A percentile compares a stretch with the other conserved stretches of the same genome.
Conservation (phyloP, 2,329 filamentous ascomycete genomes). For the Calonectria pauciramosa region DNA sequence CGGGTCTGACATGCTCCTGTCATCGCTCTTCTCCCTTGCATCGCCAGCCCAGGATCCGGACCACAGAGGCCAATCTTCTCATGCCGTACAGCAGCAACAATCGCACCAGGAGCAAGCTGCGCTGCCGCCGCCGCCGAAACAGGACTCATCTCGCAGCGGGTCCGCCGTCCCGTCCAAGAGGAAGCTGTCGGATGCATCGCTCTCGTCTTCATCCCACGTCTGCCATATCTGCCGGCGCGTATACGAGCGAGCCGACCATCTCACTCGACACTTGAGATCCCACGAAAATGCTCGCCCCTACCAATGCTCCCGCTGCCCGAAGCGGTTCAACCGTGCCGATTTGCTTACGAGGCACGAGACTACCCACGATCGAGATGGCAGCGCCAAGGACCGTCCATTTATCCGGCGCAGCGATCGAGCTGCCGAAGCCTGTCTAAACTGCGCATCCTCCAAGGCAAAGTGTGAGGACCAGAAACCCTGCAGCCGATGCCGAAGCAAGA, state of each 20-base stretch:
- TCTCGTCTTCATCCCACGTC: conserved; percentile 44
- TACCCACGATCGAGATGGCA: conserved; percentile 45
- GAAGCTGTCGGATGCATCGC: conserved; percentile 43
- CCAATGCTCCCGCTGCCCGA: conserved; percentile 45
- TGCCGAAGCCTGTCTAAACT: conserved; percentile 45
- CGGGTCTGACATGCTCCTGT: conserved; percentile 45
- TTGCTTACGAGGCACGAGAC: conserved; percentile 45
- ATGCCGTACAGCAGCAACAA: conserved; percentile 29
- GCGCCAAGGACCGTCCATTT: conserved; percentile 43
- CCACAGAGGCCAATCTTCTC: conserved; percentile 18
- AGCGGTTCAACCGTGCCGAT: conserved; percentile 45
- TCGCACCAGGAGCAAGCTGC: conserved; percentile 32
- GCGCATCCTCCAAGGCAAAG: conserved; percentile 45
- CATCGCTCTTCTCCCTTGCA: conserved; percentile 44
- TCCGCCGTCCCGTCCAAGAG: conserved; percentile 39
- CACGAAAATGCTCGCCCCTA: conserved; percentile 46
- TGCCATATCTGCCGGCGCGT: conserved; percentile 46
- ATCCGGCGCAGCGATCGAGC: conserved; percentile 44
- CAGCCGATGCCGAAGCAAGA: conserved; percentile 44
- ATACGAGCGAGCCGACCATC: conserved; percentile 45
- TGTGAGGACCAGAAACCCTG: conserved; percentile 46
- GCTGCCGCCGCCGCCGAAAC: conserved; percentile 27
- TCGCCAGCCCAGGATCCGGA: conserved; percentile 34
- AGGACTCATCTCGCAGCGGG: conserved; percentile 25
- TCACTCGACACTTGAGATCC: conserved; percentile 44